A percentile compares a stretch with the other conserved stretches of the same genome.
These are phyloP conservation scores for Irpex rosettiformis DNA, from an alignment of 1,284 basidiomycete species.

Conservation along the genomic window DNA sequence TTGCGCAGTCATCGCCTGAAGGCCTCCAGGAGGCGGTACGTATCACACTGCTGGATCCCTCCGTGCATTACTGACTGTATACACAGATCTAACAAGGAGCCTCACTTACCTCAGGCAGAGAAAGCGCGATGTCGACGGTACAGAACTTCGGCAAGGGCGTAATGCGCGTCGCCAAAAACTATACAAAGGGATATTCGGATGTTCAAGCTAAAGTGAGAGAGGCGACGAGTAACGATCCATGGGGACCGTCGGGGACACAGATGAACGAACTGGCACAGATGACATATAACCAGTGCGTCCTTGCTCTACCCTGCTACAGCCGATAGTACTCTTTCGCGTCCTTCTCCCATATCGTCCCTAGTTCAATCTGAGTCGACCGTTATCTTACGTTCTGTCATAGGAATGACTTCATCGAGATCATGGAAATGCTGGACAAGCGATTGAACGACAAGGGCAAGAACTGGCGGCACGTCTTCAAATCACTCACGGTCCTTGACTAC, in stretches of 20 bases:
- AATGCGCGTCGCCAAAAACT: slow-evolving; percentile 88
- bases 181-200: slow-evolving; percentile 94
- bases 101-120: neutral
- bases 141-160: slow-evolving; percentile 78
- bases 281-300: slow-evolving; percentile 88
- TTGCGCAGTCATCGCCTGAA: neutral
- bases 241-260: slow-evolving; percentile 97
- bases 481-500: slow-evolving; percentile 95
- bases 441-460: slow-evolving; percentile 99
- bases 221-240: slow-evolving; percentile 99
- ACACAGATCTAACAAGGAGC: neutral
- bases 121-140: slow-evolving; percentile 36
- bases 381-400: slow-evolving; percentile 37
- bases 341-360: neutral
- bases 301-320: neutral
- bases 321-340: slow-evolving; percentile 4
- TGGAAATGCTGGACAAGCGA: slow-evolving; percentile 99
- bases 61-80: no score
- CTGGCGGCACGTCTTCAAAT: slow-evolving; percentile 99
- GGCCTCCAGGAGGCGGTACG: neutral
- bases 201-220: slow-evolving; percentile 94
- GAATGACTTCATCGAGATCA: slow-evolving; percentile 98
- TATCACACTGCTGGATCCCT: no score
- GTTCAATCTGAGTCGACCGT: neutral
- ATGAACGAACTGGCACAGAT: slow-evolving; percentile 99